Conservation (phyloP, 495 filamentous ascomycete genomes). For the Penicillium argentinense region DNA sequence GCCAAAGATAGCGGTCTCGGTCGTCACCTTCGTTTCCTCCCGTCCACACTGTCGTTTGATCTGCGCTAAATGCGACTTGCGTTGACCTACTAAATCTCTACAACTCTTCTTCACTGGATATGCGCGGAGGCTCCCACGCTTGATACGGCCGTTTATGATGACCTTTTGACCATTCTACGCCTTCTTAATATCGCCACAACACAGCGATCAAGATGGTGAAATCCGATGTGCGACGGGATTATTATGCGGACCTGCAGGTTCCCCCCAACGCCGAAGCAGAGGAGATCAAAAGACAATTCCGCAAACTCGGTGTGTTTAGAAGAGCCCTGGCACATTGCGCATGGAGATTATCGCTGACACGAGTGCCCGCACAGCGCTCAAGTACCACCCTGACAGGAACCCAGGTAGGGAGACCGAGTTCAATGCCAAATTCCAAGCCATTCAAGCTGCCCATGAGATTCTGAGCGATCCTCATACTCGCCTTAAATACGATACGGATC, state of each 20-base stretch:
- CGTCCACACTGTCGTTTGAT: neutral
- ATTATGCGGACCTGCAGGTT: slow-evolving; percentile 83
- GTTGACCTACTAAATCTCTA: no score
- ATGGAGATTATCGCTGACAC: no score
- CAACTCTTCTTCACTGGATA: slow-evolving; percentile 15
- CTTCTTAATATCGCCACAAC: slow-evolving; percentile 6
- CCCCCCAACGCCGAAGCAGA: slow-evolving; percentile 58
- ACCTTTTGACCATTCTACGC: slow-evolving; percentile 9
- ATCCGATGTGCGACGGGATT: slow-evolving; percentile 70
- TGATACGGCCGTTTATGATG: slow-evolving; percentile 18
- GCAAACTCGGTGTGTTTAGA: slow-evolving; percentile 67
- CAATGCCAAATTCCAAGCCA: slow-evolving; percentile 77
- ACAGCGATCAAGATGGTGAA: slow-evolving; percentile 63
- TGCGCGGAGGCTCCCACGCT: slow-evolving; percentile 13
- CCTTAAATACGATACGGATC: slow-evolving; percentile 74
- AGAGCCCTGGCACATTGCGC: no score
- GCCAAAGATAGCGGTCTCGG: no score
- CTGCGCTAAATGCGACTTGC: slow-evolving; percentile 4
- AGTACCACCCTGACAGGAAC: slow-evolving; percentile 89
- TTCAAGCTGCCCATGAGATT: slow-evolving; percentile 84
- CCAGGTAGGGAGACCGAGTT: slow-evolving; percentile 76
- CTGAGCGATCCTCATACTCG: slow-evolving; percentile 66
- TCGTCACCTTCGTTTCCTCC: neutral
- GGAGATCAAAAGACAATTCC: slow-evolving; percentile 84
- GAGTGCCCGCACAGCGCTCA: no score